Evolutionary conservation across 2,329 filamentous ascomycete species (phyloP).

Genomic region (Paraphaeosphaeria sporulosa): DNA sequence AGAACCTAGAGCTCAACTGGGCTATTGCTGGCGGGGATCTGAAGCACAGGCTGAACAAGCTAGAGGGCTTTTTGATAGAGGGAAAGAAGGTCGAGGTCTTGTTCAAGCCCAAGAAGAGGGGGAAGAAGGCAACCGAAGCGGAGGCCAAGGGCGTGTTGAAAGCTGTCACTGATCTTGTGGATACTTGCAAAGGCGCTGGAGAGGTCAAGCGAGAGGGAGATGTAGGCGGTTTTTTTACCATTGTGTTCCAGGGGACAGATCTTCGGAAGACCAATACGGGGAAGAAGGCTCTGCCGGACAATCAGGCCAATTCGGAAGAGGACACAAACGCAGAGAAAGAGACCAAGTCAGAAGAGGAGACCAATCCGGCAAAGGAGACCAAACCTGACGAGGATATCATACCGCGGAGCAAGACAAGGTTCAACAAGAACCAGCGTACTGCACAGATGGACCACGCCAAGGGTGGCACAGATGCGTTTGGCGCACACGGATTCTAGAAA

Average conservation of each 20-base stretch:
- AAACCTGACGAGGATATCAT: too few relatives aligned
- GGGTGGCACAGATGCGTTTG: too few relatives aligned
- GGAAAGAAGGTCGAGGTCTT: constrained; percentile 78
- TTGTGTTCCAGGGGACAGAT: constrained; percentile 41
- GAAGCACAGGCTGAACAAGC: constrained; percentile 55
- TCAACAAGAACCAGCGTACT: too few relatives aligned
- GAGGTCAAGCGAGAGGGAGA: constrained; percentile 39
- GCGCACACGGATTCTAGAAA: too few relatives aligned
- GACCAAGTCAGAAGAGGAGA: background rate
- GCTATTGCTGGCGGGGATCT: constrained; percentile 80
- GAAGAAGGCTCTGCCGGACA: background rate
- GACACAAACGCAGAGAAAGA: background rate
- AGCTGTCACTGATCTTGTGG: constrained; percentile 56
- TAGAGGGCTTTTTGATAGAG: constrained; percentile 75
- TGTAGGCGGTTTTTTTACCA: constrained; percentile 41
- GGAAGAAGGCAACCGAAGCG: constrained; percentile 65
- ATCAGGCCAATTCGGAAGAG: constrained; percentile 11
- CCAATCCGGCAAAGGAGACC: too few relatives aligned
- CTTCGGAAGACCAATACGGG: constrained; percentile 20
- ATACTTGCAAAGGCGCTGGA: constrained; percentile 41
- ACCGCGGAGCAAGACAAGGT: too few relatives aligned
- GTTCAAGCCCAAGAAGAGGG: constrained; percentile 71
- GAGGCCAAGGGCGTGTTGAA: constrained; percentile 66
- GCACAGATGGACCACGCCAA: too few relatives aligned
- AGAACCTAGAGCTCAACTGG: constrained; percentile 92